A percentile compares a stretch with the other conserved stretches of the same genome.
These are phyloP conservation scores for Trichosporon inkin DNA, from an alignment of 1,284 basidiomycete species.

Conservation along the genomic window DNA sequence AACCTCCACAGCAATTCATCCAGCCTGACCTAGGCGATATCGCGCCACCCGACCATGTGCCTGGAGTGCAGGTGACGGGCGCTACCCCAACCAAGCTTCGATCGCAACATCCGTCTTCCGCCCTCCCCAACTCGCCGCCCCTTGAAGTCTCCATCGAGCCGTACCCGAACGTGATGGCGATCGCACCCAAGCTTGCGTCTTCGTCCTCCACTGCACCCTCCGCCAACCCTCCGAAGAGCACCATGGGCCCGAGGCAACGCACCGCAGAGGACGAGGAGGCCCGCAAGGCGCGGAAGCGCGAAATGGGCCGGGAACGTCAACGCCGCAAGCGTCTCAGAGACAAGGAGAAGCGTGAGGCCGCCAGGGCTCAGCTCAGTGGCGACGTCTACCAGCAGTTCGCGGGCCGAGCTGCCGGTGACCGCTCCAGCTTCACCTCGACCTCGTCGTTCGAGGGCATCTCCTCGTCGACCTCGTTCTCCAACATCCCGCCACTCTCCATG, in stretches of 20 bases:
- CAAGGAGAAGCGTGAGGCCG: constrained; percentile 24
- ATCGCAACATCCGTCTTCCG: constrained; percentile 10
- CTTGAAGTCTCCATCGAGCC: constrained; percentile 5
- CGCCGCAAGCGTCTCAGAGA: constrained; percentile 24
- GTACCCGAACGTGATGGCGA: constrained; percentile 1
- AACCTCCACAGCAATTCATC: constrained; percentile 2
- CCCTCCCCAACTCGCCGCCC: neutral
- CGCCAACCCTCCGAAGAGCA: constrained; percentile 10
- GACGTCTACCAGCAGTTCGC: constrained; percentile 12
- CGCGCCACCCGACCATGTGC: constrained; percentile 2
- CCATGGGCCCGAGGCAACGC: constrained; percentile 8
- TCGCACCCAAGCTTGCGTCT: constrained; percentile 1
- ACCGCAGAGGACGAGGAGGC: constrained; percentile 22
- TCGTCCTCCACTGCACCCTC: neutral
- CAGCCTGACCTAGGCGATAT: constrained; percentile 1
- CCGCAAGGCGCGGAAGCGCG: constrained; percentile 23
- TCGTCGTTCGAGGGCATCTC: constrained; percentile 19
- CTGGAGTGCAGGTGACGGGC: constrained; percentile 27
- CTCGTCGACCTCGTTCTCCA: constrained; percentile 20
- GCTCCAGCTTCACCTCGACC: constrained; percentile 9
- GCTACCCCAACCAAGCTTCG: constrained; percentile 30
- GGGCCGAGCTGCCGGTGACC: constrained; percentile 10
- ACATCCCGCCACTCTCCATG: constrained; percentile 20
- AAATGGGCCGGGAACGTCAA: constrained; percentile 25
- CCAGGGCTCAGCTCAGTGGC: neutral